These are phyloP conservation scores for Mentha longifolia DNA, from an alignment of 257 asterid genomes.

Conservation along the genomic window DNA sequence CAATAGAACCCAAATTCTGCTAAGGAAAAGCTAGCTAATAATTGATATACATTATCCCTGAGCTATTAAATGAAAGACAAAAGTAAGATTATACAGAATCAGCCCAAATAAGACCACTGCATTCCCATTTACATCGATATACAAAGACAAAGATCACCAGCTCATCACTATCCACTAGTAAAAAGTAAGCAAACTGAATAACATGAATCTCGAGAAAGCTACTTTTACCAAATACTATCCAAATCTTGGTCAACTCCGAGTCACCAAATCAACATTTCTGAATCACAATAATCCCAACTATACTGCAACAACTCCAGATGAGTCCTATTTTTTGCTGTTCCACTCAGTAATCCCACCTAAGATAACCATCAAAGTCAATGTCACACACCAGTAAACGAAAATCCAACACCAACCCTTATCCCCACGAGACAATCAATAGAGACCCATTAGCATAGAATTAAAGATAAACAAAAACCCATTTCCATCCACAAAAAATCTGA, in stretches of 20 bases:
- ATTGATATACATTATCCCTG: not conserved
- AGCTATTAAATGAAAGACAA: conserved; percentile 5
- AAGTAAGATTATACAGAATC: conserved; percentile 12
- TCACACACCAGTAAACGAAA: conserved; percentile 31
- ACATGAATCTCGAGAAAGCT: conserved; percentile 32
- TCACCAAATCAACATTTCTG: conserved; percentile 37
- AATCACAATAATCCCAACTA: conserved; percentile 33
- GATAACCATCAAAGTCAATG: conserved; percentile 41
- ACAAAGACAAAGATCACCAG: conserved; percentile 20
- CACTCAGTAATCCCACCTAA: conserved; percentile 35
- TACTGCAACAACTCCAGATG: conserved; percentile 10
- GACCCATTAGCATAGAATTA: conserved; percentile 16
- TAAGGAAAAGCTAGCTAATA: conserved; percentile 16
- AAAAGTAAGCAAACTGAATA: conserved; percentile 11
- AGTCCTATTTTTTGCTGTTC: conserved; percentile 18
- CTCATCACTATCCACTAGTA: conserved; percentile 31
- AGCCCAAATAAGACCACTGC: conserved; percentile 14
- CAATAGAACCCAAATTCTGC: conserved; percentile 22
- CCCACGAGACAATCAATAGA: conserved; percentile 23
- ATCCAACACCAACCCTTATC: conserved; percentile 16
- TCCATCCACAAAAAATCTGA: conserved; percentile 27
- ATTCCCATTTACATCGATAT: conserved; percentile 24
- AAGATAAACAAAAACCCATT: conserved; percentile 27
- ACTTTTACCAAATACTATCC: conserved; percentile 36
- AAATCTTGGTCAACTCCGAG: conserved; percentile 43